Base-by-base conservation (phyloP, 352 stramenopile genomes). In the Globisporangium nunn region DNA sequence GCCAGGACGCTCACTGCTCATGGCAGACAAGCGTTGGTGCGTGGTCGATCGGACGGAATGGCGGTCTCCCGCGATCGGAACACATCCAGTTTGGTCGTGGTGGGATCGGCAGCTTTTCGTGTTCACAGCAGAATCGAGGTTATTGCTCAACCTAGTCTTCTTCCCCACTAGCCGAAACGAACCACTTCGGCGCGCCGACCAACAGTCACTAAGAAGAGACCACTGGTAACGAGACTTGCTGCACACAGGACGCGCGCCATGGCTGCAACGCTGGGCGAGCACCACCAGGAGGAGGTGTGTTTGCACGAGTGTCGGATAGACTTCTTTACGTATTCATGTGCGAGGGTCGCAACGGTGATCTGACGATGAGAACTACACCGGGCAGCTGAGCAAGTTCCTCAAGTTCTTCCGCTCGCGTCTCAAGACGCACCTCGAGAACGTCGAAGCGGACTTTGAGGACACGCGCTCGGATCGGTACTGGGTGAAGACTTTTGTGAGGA, bases 381-480 rank as follows among this genome's bases (percentile, higher is more conserved):
- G 23, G 6, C 54, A 91, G 82, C 66, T 92, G 58, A 50, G 66
- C 64, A 87, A 85, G 65, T 91, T 93, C 58, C 81, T 93, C 70
- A 89, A 91, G 74, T 91, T 93, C 64, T 93, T 93, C 60, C 82
- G 80, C 33, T 82, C 79, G 65, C 80, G 82, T 6, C 58, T 91
- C 31, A 81, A 75, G 47, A 85, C 75, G 33, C 82, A 93, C 50
- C 55, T 93, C 14, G 78, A 91, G 66, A 91, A 86, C 56, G 78
- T 93, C 50, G 82, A 93, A 35, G 82, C 78, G 37, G 82, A 93
- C 52, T 93, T 93, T 58, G 82, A 93, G 54, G 82, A 93, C 68
- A 87, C 81, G n/a, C 76, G 75, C 37, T 88, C 72, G 31, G 82
- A 93, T 52, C 77, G 82, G 61, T 82, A 56, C 33, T 43, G 50